These are phyloP conservation scores for Phytophthora sp. DNA, from an alignment of 352 stramenopile genomes.

Conservation along the genomic window DNA sequence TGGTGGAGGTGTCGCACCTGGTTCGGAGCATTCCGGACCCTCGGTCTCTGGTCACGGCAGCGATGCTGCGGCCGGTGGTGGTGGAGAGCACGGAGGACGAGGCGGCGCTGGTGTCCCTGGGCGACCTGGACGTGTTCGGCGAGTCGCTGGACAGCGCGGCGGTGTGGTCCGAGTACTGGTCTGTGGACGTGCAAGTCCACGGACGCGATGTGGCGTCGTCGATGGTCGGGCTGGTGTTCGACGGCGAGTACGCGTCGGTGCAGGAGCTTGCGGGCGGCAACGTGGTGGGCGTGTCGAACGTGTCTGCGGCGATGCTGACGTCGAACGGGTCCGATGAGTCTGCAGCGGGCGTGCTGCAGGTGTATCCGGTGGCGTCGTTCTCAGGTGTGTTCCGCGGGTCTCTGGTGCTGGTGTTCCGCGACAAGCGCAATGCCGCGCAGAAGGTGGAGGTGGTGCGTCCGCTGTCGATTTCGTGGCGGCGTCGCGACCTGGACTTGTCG, in stretches of 20 bases:
- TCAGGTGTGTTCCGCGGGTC: background rate
- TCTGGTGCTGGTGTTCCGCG: slow-evolving; percentile 10
- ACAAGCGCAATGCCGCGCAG: slow-evolving; percentile 10
- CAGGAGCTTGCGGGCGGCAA: background rate
- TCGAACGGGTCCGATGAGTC: slow-evolving; percentile 2
- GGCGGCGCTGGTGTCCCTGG: no score
- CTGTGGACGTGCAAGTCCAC: background rate
- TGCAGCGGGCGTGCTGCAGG: background rate
- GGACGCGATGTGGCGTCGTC: background rate
- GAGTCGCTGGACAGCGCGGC: background rate
- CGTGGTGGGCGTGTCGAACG: slow-evolving; percentile 1
- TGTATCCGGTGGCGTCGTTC: background rate
- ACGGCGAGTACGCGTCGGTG: background rate
- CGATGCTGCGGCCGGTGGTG: no score
- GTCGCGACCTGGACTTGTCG: background rate
- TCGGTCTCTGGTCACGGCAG: no score
- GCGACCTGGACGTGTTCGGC: no score
- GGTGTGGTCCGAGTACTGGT: slow-evolving; percentile 6
- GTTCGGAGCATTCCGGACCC: no score
- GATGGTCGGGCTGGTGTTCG: background rate
- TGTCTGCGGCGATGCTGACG: background rate
- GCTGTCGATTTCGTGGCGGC: slow-evolving; percentile 1
- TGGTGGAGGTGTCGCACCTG: no score
- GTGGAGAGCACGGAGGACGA: no score
- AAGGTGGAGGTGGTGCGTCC: slow-evolving; percentile 6